Percentiles rank a stretch among this genome's conserved stretches.
phyloP scores from a whole-genome alignment of 805 yeast species.

The Lipomyces oligophaga region DNA sequence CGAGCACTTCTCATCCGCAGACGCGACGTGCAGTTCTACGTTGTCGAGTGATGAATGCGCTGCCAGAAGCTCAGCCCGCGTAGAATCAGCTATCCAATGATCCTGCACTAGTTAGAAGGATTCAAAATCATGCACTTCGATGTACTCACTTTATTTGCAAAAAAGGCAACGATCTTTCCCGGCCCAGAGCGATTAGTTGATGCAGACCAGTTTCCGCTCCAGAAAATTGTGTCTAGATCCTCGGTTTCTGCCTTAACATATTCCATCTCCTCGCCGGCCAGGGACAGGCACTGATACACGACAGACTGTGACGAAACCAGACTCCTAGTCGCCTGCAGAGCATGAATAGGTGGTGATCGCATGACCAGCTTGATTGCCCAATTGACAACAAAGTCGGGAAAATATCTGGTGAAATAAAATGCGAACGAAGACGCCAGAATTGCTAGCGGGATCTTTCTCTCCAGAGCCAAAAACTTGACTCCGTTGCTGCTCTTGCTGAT shows the following conservation, averaged over 20 bases:
- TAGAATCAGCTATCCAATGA: slow-evolving; percentile 58
- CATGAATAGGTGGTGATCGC: slow-evolving; percentile 35
- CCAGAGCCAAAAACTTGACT: slow-evolving; percentile 33
- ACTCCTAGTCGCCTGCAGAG: slow-evolving; percentile 43
- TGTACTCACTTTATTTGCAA: slow-evolving; percentile 18
- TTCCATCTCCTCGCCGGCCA: slow-evolving; percentile 60
- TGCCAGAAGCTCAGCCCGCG: slow-evolving; percentile 46
- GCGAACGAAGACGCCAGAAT: slow-evolving; percentile 36
- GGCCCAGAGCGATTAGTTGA: not conserved
- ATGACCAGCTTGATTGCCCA: slow-evolving; percentile 34
- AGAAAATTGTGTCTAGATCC: slow-evolving; percentile 42
- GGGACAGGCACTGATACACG: slow-evolving; percentile 51
- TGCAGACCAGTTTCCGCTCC: slow-evolving; percentile 44
- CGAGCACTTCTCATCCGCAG: slow-evolving; percentile 41
- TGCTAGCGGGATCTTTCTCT: slow-evolving; percentile 26
- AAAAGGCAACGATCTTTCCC: slow-evolving; percentile 14
- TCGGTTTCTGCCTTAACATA: slow-evolving; percentile 45
- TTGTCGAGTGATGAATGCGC: slow-evolving; percentile 38
- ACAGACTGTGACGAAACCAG: slow-evolving; percentile 45
- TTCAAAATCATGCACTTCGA: not conserved
- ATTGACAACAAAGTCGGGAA: slow-evolving; percentile 33
- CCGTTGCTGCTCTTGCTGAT: slow-evolving; percentile 51
- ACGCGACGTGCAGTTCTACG: slow-evolving; percentile 38
- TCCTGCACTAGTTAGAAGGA: slow-evolving; percentile 44
- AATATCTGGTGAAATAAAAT: slow-evolving; percentile 13